These are phyloP conservation scores for Candida frijolesensis DNA, from an alignment of 1,139 yeast species.

Conservation along the genomic window DNA sequence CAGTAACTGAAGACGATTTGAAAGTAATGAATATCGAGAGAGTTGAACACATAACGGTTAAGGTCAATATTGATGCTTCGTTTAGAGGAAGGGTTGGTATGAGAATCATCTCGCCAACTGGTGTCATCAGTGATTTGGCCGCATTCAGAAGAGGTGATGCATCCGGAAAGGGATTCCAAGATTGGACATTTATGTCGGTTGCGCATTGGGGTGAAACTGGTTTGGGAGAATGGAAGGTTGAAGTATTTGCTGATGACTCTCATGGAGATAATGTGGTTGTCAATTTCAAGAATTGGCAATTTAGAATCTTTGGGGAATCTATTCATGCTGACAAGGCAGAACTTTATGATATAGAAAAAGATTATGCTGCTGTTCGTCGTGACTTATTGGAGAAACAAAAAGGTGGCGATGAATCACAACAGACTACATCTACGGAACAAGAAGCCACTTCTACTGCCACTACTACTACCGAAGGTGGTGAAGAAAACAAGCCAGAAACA, in stretches of 20 bases:
- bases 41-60: slow-evolving; percentile 85
- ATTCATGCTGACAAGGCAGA: slow-evolving; percentile 64
- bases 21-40: slow-evolving; percentile 61
- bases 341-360: slow-evolving; percentile 40
- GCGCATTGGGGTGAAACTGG: slow-evolving; percentile 97
- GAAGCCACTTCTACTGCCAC: slow-evolving; percentile 5
- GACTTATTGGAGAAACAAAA: slow-evolving; percentile 22
- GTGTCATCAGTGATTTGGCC: slow-evolving; percentile 74
- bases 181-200: slow-evolving; percentile 97
- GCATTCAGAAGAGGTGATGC: slow-evolving; percentile 65
- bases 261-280: slow-evolving; percentile 36
- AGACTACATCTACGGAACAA: slow-evolving; percentile 1
- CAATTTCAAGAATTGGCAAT: slow-evolving; percentile 66
- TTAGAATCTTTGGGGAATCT: slow-evolving; percentile 81
- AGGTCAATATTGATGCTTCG: slow-evolving; percentile 66
- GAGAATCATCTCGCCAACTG: slow-evolving; percentile 72
- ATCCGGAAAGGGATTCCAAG: slow-evolving; percentile 58
- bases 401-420: slow-evolving; percentile 3
- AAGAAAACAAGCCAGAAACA: background rate
- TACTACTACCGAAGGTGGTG: slow-evolving; percentile 3
- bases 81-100: slow-evolving; percentile 73
- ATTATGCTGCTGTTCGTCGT: slow-evolving; percentile 44
- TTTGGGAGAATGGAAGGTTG: slow-evolving; percentile 79
- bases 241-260: slow-evolving; percentile 44
- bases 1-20: slow-evolving; percentile 53